Evolutionary conservation across 108 stramenopile species (phyloP).

Genomic region (Nitzschia sp.): DNA sequence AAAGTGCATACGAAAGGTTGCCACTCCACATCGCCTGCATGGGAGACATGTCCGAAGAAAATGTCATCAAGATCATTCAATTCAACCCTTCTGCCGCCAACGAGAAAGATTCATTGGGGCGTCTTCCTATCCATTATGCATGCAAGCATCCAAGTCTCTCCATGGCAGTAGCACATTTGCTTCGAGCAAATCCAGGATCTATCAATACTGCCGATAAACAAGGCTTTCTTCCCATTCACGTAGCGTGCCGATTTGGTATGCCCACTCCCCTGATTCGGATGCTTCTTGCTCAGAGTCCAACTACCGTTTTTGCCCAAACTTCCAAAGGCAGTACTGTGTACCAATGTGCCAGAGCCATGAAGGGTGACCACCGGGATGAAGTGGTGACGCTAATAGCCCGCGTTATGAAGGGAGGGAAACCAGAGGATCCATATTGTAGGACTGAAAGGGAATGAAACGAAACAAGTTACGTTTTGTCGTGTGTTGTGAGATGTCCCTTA

Average conservation of each 20-base stretch:
- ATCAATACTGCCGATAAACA: neutral
- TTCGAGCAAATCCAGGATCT: neutral
- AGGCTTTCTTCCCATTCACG: slow-evolving; percentile 20
- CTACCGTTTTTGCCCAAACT: neutral
- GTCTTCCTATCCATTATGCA: slow-evolving; percentile 20
- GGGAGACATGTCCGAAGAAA: neutral
- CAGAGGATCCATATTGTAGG: too few relatives aligned
- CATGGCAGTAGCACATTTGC: too few relatives aligned
- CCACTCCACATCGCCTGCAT: slow-evolving; percentile 18
- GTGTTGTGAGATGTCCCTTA: too few relatives aligned
- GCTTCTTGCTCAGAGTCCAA: slow-evolving; percentile 7
- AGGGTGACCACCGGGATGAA: slow-evolving; percentile 6
- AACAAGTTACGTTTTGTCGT: too few relatives aligned
- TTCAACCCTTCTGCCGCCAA: slow-evolving; percentile 2
- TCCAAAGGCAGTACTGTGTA: slow-evolving; percentile 14
- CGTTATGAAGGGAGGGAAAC: too few relatives aligned
- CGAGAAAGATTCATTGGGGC: slow-evolving; percentile 2
- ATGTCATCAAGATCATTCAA: slow-evolving; percentile 1
- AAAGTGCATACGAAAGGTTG: slow-evolving; percentile 9
- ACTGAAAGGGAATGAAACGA: too few relatives aligned
- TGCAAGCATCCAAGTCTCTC: neutral
- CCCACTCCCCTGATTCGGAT: slow-evolving; percentile 13
- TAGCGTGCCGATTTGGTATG: slow-evolving; percentile 11
- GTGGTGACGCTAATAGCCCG: neutral
- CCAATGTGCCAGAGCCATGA: slow-evolving; percentile 2